Evolutionary conservation across 2,329 filamentous ascomycete genomes (phyloP).

Genomic region (Penicillium sp.): DNA sequence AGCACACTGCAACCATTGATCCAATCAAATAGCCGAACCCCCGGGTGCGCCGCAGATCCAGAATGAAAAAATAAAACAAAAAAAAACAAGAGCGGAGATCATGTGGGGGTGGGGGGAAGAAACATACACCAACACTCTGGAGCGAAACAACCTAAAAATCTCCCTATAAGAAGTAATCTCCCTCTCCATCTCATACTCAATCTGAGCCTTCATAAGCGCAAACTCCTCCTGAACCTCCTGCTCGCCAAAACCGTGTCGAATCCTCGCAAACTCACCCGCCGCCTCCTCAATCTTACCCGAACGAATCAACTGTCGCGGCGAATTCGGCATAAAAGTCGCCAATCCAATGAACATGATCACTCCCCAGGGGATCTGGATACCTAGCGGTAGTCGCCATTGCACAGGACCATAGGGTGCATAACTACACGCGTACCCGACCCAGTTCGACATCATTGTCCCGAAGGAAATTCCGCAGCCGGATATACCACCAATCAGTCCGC

Average conservation of each 20-base stretch:
- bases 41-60: too few relatives aligned
- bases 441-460: conserved; percentile 62
- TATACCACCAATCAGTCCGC: conserved; percentile 60
- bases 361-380: conserved; percentile 61
- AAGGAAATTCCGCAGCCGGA: conserved; percentile 60
- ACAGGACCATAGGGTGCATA: conserved; percentile 57
- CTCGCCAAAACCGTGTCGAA: conserved; percentile 51
- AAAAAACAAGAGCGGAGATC: too few relatives aligned
- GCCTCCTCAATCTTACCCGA: conserved; percentile 55
- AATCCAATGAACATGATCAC: conserved; percentile 59
- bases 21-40: too few relatives aligned
- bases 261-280: conserved; percentile 52
- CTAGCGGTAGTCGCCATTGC: conserved; percentile 62
- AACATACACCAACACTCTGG: conserved; percentile 54
- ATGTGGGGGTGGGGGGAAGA: background rate
- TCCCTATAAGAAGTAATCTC: conserved; percentile 58
- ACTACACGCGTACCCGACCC: conserved; percentile 61
- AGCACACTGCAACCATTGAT: too few relatives aligned
- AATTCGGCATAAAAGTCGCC: conserved; percentile 61
- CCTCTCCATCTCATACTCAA: conserved; percentile 61
- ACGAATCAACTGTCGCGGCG: conserved; percentile 58
- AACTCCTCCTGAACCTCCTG: conserved; percentile 57
- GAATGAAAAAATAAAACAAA: too few relatives aligned
- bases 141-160: conserved; percentile 57
- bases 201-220: conserved; percentile 57